These are phyloP conservation scores for Fusarium scirpi DNA, from an alignment of 2,329 filamentous ascomycete species.

Conservation along the genomic window DNA sequence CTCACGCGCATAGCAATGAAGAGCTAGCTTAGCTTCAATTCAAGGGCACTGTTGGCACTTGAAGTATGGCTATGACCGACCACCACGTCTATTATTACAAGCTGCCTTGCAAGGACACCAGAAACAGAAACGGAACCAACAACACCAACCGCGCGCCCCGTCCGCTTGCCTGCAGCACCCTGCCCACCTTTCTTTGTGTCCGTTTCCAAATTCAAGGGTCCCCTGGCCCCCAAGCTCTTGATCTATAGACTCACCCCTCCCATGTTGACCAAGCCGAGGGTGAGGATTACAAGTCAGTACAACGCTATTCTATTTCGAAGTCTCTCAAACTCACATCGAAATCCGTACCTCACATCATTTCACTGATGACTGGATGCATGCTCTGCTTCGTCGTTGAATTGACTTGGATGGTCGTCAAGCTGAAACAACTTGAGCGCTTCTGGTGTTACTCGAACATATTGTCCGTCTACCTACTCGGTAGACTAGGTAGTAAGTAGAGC, in stretches of 20 bases:
- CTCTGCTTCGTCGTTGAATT: conserved; percentile 1
- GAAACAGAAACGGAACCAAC: conserved; percentile 11
- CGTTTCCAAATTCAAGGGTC: conserved; percentile 31
- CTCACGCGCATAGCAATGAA: not conserved
- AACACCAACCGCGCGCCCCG: conserved; percentile 42
- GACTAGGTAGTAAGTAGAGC: not conserved
- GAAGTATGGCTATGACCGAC: not conserved
- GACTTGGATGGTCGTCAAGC: conserved; percentile 13
- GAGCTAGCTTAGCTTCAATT: conserved; percentile 3
- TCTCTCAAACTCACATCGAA: conserved; percentile 25
- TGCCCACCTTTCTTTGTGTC: conserved; percentile 27
- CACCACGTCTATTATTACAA: conserved; percentile 2
- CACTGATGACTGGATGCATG: conserved; percentile 2
- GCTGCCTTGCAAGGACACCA: conserved; percentile 4
- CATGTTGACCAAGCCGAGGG: conserved; percentile 2
- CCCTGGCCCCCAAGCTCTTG: conserved; percentile 29
- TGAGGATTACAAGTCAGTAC: conserved; percentile 7
- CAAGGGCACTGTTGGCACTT: not conserved
- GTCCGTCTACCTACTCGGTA: not conserved
- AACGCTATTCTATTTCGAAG: conserved; percentile 31
- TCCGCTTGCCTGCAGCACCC: conserved; percentile 30
- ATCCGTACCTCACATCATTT: conserved; percentile 17
- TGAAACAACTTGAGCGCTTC: conserved; percentile 37
- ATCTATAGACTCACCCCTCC: conserved; percentile 30
- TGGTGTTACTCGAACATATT: conserved; percentile 32